Conservation (phyloP, 1,284 basidiomycete genomes). For the Stygiomarasmius scandens region DNA sequence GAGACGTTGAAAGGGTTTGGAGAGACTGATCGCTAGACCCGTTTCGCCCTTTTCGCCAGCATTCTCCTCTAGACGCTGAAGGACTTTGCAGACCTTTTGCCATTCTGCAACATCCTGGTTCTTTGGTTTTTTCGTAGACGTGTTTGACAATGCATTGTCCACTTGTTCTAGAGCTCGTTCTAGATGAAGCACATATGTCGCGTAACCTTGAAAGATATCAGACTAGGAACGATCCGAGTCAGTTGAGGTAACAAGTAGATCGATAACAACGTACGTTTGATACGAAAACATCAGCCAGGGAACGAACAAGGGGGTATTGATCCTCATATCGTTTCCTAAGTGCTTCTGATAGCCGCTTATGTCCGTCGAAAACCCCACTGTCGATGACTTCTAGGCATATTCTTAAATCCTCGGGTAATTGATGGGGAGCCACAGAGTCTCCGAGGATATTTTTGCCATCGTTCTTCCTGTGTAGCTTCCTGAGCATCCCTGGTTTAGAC, state of each 20-base stretch:
- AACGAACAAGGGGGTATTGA: constrained; percentile 89
- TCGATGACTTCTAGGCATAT: constrained; percentile 86
- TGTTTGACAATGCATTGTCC: constrained; percentile 75
- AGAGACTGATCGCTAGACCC: constrained; percentile 90
- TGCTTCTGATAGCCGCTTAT: constrained; percentile 80
- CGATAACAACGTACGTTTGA: constrained; percentile 70
- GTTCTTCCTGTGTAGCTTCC: not conserved
- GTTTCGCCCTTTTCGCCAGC: constrained; percentile 90
- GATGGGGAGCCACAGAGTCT: constrained; percentile 63
- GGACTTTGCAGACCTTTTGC: constrained; percentile 70
- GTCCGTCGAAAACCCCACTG: constrained; percentile 77
- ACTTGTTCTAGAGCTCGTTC: constrained; percentile 88
- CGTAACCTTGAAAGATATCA: constrained; percentile 89
- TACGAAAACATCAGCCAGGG: constrained; percentile 91
- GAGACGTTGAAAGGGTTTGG: constrained; percentile 95
- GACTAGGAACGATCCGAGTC: constrained; percentile 55
- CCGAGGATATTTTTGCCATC: not conserved
- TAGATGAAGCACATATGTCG: constrained; percentile 88
- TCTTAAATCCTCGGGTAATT: constrained; percentile 84
- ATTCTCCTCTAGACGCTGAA: constrained; percentile 77
- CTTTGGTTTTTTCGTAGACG: constrained; percentile 50
- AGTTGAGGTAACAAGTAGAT: constrained; percentile 11
- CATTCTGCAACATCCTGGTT: constrained; percentile 79
- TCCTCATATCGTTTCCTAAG: constrained; percentile 88
- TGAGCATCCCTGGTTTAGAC: constrained; percentile 53